phyloP scores from a whole-genome alignment of 352 stramenopile genomes.

The Globisporangium nunn region DNA sequence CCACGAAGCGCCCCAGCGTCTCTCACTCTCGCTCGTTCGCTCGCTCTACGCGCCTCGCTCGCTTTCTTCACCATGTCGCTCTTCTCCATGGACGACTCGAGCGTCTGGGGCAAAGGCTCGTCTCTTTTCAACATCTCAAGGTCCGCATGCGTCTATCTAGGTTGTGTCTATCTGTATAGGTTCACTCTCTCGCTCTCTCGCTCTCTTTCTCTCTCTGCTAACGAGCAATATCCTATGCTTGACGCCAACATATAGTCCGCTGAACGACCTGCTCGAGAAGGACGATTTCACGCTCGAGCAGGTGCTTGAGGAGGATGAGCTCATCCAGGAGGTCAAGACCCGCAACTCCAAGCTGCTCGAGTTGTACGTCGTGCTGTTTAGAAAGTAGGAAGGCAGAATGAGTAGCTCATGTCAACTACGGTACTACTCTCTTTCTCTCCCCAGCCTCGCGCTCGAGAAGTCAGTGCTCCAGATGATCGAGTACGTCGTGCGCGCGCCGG shows the following conservation, averaged over 20 bases:
- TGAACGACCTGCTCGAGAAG: slow-evolving; percentile 94
- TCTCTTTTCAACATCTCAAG: slow-evolving; percentile 88
- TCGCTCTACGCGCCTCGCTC: neutral
- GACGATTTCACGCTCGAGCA: slow-evolving; percentile 91
- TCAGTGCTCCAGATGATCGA: slow-evolving; percentile 69
- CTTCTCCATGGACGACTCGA: slow-evolving; percentile 82
- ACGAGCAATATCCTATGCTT: too few species aligned
- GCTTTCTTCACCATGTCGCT: slow-evolving; percentile 47
- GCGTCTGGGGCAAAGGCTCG: slow-evolving; percentile 76
- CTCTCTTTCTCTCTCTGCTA: too few species aligned
- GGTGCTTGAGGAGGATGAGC: slow-evolving; percentile 94
- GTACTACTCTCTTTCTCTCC: neutral
- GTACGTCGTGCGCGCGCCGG: slow-evolving; percentile 57
- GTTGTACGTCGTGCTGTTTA: slow-evolving; percentile 57
- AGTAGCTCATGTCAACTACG: too few species aligned
- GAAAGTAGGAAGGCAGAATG: neutral
- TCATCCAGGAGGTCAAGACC: slow-evolving; percentile 96
- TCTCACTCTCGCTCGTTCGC: too few species aligned
- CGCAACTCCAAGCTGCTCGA: slow-evolving; percentile 93
- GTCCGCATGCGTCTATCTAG: slow-evolving; percentile 11
- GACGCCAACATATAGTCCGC: slow-evolving; percentile 36
- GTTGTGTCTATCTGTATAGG: too few species aligned
- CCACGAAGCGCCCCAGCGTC: too few species aligned
- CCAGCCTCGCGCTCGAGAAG: slow-evolving; percentile 61
- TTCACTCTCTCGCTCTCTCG: too few species aligned